Evolutionary conservation across 2,329 filamentous ascomycete species (phyloP).

Genomic region (Clonostachys rhizophaga): DNA sequence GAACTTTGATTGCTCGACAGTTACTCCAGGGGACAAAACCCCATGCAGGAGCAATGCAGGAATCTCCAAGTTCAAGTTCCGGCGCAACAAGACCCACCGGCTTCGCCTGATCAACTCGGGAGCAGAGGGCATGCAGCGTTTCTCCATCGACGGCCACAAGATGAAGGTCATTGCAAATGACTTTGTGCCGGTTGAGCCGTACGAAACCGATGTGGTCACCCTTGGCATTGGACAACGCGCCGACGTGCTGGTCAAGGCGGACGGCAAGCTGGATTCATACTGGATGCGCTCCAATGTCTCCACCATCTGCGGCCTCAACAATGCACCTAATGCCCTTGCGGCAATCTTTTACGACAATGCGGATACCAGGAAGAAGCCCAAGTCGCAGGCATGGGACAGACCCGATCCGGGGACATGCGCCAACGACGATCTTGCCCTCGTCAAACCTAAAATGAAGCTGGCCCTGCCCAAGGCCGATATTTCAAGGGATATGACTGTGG

Average conservation of each 20-base stretch:
- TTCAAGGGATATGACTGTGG: slow-evolving; percentile 41
- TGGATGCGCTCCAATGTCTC: slow-evolving; percentile 56
- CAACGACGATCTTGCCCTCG: slow-evolving; percentile 51
- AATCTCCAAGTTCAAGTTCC: slow-evolving; percentile 46
- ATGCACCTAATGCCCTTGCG: slow-evolving; percentile 49
- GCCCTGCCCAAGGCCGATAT: slow-evolving; percentile 31
- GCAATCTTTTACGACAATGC: slow-evolving; percentile 62
- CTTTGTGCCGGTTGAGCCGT: slow-evolving; percentile 58
- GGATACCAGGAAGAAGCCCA: slow-evolving; percentile 42
- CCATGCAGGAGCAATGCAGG: slow-evolving; percentile 41
- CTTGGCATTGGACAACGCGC: slow-evolving; percentile 52
- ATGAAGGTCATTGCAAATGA: slow-evolving; percentile 63
- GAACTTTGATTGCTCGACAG: slow-evolving; percentile 44
- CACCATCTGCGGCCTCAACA: slow-evolving; percentile 37
- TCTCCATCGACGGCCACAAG: slow-evolving; percentile 56
- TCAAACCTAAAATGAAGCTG: slow-evolving; percentile 48
- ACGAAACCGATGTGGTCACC: slow-evolving; percentile 56
- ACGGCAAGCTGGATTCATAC: slow-evolving; percentile 39
- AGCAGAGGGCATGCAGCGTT: slow-evolving; percentile 42
- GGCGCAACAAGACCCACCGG: slow-evolving; percentile 48
- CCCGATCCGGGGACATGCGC: slow-evolving; percentile 47
- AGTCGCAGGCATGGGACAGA: slow-evolving; percentile 40
- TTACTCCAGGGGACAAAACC: slow-evolving; percentile 24
- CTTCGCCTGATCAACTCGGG: slow-evolving; percentile 56
- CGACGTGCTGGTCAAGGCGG: slow-evolving; percentile 42